These are phyloP conservation scores for Seminavis robusta DNA, from an alignment of 108 stramenopile species.

Conservation along the genomic window DNA sequence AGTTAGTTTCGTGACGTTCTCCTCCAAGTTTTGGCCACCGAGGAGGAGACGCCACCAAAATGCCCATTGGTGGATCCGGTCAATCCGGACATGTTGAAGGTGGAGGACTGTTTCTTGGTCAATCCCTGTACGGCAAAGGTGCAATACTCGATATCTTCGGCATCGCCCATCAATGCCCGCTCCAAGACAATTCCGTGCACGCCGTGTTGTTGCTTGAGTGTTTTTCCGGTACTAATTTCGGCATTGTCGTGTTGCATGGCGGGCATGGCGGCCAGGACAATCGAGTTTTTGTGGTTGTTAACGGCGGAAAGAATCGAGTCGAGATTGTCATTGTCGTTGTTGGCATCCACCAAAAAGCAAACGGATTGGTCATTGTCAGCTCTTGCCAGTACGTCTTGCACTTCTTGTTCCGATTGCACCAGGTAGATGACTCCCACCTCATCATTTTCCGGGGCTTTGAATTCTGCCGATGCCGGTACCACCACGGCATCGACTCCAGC, in stretches of 20 bases:
- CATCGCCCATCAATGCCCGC: conserved; percentile 45
- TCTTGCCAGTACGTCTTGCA: conserved; percentile 19
- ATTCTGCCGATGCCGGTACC: neutral
- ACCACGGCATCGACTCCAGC: conserved; percentile 37
- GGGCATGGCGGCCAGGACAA: conserved; percentile 38
- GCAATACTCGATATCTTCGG: conserved; percentile 59
- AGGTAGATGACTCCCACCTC: conserved; percentile 46
- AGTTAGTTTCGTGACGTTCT: conserved; percentile 2
- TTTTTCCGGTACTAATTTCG: conserved; percentile 33
- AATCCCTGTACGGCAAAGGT: conserved; percentile 47
- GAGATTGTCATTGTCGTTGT: conserved; percentile 6
- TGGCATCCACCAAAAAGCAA: conserved; percentile 27
- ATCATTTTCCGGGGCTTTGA: neutral
- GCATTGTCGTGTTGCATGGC: conserved; percentile 48
- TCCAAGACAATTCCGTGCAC: conserved; percentile 36
- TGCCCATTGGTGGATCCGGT: conserved; percentile 70
- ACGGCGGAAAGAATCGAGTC: conserved; percentile 15
- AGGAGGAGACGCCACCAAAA: conserved; percentile 43
- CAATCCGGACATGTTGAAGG: conserved; percentile 66
- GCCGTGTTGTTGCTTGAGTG: conserved; percentile 20
- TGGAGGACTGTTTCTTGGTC: conserved; percentile 49
- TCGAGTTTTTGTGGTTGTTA: conserved; percentile 26
- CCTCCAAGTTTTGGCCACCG: neutral
- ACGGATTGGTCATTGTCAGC: conserved; percentile 14
- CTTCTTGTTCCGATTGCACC: conserved; percentile 26